A percentile compares a stretch with the other conserved stretches of the same genome.
Conservation (phyloP, 371 early-diverging fungal species). For the Conidiobolus coronatus region DNA sequence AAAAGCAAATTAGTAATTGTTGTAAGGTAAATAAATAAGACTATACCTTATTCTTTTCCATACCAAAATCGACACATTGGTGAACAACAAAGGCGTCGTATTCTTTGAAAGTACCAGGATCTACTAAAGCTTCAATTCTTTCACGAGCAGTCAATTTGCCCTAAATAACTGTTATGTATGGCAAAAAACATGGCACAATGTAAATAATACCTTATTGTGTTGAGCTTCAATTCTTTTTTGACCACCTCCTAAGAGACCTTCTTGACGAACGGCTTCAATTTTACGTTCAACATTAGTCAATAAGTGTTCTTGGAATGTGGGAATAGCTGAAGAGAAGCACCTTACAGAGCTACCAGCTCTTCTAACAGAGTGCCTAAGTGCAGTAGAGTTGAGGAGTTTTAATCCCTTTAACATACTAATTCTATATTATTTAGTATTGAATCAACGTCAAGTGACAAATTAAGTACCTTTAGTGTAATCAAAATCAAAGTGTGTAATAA, state of each 20-base stretch:
- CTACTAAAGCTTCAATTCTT: conserved; percentile 65
- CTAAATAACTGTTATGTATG: conserved; percentile 12
- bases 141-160: conserved; percentile 95
- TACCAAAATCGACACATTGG: conserved; percentile 78
- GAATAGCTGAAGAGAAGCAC: too few relatives aligned
- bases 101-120: conserved; percentile 70
- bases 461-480: too few relatives aligned
- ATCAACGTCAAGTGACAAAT: too few relatives aligned
- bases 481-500: too few relatives aligned
- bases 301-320: conserved; percentile 11
- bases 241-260: conserved; percentile 65
- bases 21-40: not conserved
- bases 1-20: not conserved
- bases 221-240: conserved; percentile 60
- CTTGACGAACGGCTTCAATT: conserved; percentile 49
- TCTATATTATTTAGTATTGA: not conserved
- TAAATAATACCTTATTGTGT: conserved; percentile 47
- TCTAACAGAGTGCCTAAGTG: too few relatives aligned
- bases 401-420: too few relatives aligned
- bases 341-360: too few relatives aligned
- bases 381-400: too few relatives aligned
- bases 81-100: conserved; percentile 91
- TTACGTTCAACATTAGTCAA: conserved; percentile 8
- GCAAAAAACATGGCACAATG: not conserved
- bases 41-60: conserved; percentile 50